Base-by-base conservation (phyloP, 2,329 filamentous ascomycete genomes). In the Ascocoryne sarcoides region DNA sequence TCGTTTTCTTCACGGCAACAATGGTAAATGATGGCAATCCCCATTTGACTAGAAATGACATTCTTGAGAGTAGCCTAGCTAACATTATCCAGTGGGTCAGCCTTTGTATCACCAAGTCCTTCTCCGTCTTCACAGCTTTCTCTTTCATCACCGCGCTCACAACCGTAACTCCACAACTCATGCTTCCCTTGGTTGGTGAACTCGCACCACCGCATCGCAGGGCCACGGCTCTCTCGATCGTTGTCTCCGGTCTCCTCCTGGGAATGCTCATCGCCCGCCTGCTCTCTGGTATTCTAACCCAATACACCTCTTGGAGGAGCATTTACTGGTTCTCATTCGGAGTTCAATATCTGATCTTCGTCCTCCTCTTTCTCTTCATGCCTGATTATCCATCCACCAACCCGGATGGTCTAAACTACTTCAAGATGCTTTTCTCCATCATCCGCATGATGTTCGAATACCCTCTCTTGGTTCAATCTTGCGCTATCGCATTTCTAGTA, bases 341-440 rank as follows among this genome's bases (percentile, higher is more conserved):
- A 0, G 65, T 84, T 0, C 85, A 92, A 60, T 80, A 76, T 52
- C 55, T 76, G 7, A 79, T 90, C 46, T 72, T 81, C 41, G 48
- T 65, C 5, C 62, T 80, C 0, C 71, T 90, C 4, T 89, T 75
- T 65, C 57, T 78, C 32, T 84, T 79, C 60, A 82, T 92, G 79
- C 84, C 84, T 0, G 83, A 89, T 58, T 92, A 92, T 50, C 86
- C 84, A 0, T 71, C 75, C 2, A 82, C 82, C 3, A 89, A 88
- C 55, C 77, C 76, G 0, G 62, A 65, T 1, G 75, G 76, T 0
- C 60, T 82, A 10, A 75, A 75, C 44, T 90, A 89, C 57, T 70
- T 76, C 46, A 63, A 65, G 1, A 76, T 84, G 47, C 66, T 90
- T 3, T 71, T 68, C 59, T 75, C 70, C 20, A 86, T 90, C 17